phyloP scores from a whole-genome alignment of 2,329 filamentous ascomycete species.

The Penicillium hordei region DNA sequence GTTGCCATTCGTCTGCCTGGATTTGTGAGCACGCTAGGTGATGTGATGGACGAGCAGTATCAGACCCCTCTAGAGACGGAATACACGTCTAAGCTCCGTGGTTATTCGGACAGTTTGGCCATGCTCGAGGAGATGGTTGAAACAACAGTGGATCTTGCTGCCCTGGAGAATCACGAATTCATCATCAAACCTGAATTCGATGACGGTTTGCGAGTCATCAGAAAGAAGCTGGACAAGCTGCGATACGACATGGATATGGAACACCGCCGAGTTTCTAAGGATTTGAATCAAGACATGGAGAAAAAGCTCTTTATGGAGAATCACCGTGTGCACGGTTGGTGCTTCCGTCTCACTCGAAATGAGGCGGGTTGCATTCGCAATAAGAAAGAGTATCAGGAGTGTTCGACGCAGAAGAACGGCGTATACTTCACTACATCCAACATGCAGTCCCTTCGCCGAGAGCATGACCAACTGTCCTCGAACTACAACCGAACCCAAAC shows the following conservation, averaged over 20 bases:
- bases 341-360: conserved; percentile 85
- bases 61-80: conserved; percentile 80
- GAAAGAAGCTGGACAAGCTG: conserved; percentile 84
- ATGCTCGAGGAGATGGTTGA: conserved; percentile 98
- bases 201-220: conserved; percentile 80
- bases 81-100: conserved; percentile 80
- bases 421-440: conserved; percentile 93
- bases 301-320: conserved; percentile 99
- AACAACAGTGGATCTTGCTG: conserved; percentile 93
- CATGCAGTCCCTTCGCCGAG: conserved; percentile 76
- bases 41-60: conserved; percentile 93
- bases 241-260: conserved; percentile 80
- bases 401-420: conserved; percentile 97
- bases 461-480: conserved; percentile 89
- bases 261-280: conserved; percentile 71
- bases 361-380: conserved; percentile 93
- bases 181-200: conserved; percentile 99
- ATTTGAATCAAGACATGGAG: conserved; percentile 88
- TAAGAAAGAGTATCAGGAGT: conserved; percentile 86
- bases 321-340: conserved; percentile 94
- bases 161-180: conserved; percentile 94
- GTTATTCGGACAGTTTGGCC: conserved; percentile 73
- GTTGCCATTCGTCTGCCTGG: conserved; percentile 88
- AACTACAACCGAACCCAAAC: conserved; percentile 95
- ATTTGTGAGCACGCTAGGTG: conserved; percentile 84